Conservation (phyloP, 2,329 filamentous ascomycete genomes). For the Xylariaceae sp. region DNA sequence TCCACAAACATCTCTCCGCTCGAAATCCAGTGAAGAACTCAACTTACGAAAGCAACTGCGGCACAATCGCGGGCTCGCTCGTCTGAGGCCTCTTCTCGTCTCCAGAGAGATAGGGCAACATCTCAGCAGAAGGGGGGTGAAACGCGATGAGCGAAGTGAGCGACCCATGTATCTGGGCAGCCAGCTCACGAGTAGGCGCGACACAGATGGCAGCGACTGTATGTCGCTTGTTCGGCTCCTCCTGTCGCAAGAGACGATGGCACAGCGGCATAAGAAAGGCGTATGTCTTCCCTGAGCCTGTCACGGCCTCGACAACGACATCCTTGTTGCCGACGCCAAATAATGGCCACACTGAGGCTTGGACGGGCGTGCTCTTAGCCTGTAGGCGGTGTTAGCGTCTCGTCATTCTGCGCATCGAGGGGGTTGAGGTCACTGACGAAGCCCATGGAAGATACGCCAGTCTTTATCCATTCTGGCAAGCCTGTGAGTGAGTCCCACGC, state of each 20-base stretch:
- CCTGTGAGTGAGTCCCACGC: slow-evolving; percentile 66
- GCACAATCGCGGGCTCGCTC: slow-evolving; percentile 57
- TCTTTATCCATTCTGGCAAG: slow-evolving; percentile 78
- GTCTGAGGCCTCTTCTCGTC: slow-evolving; percentile 52
- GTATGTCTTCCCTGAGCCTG: slow-evolving; percentile 86
- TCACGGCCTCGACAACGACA: slow-evolving; percentile 60
- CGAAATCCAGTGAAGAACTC: too few relatives aligned
- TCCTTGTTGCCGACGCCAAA: slow-evolving; percentile 53
- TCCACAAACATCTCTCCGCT: too few relatives aligned
- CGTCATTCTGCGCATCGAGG: too few relatives aligned
- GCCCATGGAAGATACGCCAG: slow-evolving; percentile 78
- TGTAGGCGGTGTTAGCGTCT: too few relatives aligned
- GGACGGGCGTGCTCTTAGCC: slow-evolving; percentile 84
- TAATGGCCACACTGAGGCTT: slow-evolving; percentile 83
- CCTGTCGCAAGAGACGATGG: slow-evolving; percentile 73
- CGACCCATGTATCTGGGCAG: slow-evolving; percentile 83
- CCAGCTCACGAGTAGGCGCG: slow-evolving; percentile 88
- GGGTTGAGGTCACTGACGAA: slow-evolving; percentile 40
- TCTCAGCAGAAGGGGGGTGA: slow-evolving; percentile 71
- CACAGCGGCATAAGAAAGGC: slow-evolving; percentile 69
- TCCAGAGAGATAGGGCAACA: slow-evolving; percentile 49
- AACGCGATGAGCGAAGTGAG: slow-evolving; percentile 74
- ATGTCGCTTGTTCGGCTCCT: slow-evolving; percentile 81
- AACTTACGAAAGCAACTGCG: slow-evolving; percentile 69
- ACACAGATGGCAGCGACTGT: slow-evolving; percentile 89